Conservation (phyloP, 139 green algal species). For the Picochlorum costavermella region DNA sequence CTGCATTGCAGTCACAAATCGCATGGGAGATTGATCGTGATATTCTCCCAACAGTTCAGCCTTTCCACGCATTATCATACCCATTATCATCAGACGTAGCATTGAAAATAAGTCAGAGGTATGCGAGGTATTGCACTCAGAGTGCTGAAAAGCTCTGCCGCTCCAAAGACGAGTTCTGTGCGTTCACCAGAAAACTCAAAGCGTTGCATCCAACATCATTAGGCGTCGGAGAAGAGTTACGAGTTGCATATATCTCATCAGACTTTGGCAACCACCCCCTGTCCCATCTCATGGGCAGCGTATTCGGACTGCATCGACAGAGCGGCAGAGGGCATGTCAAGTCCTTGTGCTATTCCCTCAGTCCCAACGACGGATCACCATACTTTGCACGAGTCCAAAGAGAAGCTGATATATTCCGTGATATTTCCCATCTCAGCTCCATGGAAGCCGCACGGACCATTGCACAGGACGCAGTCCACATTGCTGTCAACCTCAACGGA, state of each 20-base stretch:
- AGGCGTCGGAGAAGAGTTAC: slow-evolving; percentile 38
- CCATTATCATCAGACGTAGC: slow-evolving; percentile 64
- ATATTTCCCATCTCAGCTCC: slow-evolving; percentile 48
- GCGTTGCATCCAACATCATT: slow-evolving; percentile 34
- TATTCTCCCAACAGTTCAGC: slow-evolving; percentile 68
- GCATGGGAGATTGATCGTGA: slow-evolving; percentile 44
- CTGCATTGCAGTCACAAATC: slow-evolving; percentile 38
- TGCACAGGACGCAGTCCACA: slow-evolving; percentile 57
- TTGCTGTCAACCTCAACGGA: slow-evolving; percentile 83
- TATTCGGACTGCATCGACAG: slow-evolving; percentile 71
- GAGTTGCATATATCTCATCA: slow-evolving; percentile 66
- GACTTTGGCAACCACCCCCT: slow-evolving; percentile 93
- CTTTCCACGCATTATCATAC: slow-evolving; percentile 92
- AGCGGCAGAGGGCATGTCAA: slow-evolving; percentile 48
- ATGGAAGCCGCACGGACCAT: slow-evolving; percentile 56
- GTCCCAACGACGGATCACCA: slow-evolving; percentile 57
- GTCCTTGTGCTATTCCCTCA: slow-evolving; percentile 83
- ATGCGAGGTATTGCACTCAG: slow-evolving; percentile 31
- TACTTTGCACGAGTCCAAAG: slow-evolving; percentile 65
- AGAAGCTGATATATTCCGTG: slow-evolving; percentile 73
- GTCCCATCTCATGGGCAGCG: slow-evolving; percentile 79
- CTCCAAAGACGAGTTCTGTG: slow-evolving; percentile 14
- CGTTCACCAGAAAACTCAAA: slow-evolving; percentile 12
- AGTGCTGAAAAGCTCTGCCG: slow-evolving; percentile 14
- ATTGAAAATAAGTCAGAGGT: slow-evolving; percentile 44